Conservation (phyloP, 352 stramenopile genomes). For the Phytophthora ramorum region DNA sequence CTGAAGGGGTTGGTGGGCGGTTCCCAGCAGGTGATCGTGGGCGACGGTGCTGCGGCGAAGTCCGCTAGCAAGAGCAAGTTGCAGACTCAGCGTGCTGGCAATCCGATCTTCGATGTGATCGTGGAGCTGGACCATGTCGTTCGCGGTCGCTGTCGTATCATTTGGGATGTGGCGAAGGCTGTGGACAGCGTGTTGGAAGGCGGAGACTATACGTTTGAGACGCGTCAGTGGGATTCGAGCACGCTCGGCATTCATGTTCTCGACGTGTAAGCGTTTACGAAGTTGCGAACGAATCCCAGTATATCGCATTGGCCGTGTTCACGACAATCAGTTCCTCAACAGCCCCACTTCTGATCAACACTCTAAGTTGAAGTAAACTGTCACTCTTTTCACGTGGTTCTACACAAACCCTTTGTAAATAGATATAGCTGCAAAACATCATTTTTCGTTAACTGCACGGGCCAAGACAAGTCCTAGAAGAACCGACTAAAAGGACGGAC, state of each 20-base stretch:
- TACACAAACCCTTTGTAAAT: not conserved
- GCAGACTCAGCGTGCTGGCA: constrained; percentile 52
- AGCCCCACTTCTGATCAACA: not conserved
- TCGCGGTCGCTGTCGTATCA: constrained; percentile 69
- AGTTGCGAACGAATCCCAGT: too few species aligned
- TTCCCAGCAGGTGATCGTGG: constrained; percentile 69
- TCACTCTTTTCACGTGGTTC: not conserved
- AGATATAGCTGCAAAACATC: too few species aligned
- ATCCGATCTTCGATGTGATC: constrained; percentile 86
- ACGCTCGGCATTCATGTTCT: constrained; percentile 45
- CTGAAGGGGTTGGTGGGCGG: constrained; percentile 83
- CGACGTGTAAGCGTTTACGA: too few species aligned
- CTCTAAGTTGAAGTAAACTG: not conserved
- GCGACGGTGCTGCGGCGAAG: constrained; percentile 58
- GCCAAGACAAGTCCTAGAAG: not conserved
- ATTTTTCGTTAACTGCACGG: not conserved
- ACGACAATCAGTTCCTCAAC: too few species aligned
- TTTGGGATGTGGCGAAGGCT: constrained; percentile 67
- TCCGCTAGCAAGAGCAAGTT: constrained; percentile 39
- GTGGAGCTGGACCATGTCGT: constrained; percentile 75
- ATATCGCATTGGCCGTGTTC: too few species aligned
- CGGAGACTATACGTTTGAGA: constrained; percentile 45
- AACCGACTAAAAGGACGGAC: not conserved
- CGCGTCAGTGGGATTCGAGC: constrained; percentile 36
- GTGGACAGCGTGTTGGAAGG: constrained; percentile 73